These are phyloP conservation scores for Starmerella asiatica DNA, from an alignment of 805 yeast species.

Conservation along the genomic window DNA sequence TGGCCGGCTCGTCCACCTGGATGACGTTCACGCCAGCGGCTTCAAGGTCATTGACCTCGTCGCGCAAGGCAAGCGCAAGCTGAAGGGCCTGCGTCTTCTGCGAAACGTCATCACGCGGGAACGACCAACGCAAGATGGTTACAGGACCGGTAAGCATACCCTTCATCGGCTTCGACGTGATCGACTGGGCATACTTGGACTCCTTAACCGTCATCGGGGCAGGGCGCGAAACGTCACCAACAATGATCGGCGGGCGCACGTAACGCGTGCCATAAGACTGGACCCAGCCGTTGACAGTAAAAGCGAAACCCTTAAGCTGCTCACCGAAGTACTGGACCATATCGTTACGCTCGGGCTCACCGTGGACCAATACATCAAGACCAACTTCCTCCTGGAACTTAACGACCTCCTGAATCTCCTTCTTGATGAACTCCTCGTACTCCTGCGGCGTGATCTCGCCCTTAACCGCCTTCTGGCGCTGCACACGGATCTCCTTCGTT, in stretches of 20 bases:
- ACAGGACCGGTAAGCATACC: conserved; percentile 99
- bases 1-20: conserved; percentile 99
- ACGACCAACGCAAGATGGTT: conserved; percentile 99
- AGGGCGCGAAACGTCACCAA: conserved; percentile 98
- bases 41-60: conserved; percentile 96
- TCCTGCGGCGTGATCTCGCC: conserved; percentile 91
- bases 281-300: conserved; percentile 99
- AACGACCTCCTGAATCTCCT: conserved; percentile 90
- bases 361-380: conserved; percentile 95
- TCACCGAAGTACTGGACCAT: conserved; percentile 99
- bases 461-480: conserved; percentile 96
- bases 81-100: conserved; percentile 90
- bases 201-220: conserved; percentile 97
- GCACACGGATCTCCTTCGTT: conserved; percentile 96
- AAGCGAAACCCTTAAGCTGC: conserved; percentile 94
- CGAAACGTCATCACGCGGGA: conserved; percentile 98
- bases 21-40: conserved; percentile 95
- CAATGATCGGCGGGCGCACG: conserved; percentile 98
- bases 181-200: conserved; percentile 96
- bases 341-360: conserved; percentile 99
- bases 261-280: conserved; percentile 99
- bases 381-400: conserved; percentile 99
- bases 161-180: conserved; percentile 92
- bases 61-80: conserved; percentile 94
- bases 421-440: conserved; percentile 90